Conservation (phyloP, 371 early-diverging fungal genomes). For the Basidiobolus meristosporus region DNA sequence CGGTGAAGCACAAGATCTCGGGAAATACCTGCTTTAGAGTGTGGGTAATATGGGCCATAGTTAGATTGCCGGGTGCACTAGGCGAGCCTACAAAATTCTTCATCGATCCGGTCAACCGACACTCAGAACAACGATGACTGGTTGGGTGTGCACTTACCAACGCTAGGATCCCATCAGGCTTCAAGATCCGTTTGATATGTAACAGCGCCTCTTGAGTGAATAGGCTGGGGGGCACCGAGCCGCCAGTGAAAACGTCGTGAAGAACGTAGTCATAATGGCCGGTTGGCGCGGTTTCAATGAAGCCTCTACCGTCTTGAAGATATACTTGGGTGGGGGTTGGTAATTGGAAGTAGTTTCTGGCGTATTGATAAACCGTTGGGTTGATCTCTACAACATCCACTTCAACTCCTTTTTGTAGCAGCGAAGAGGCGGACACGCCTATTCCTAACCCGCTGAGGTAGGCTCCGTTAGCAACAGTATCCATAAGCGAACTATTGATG, state of each 20-base stretch:
- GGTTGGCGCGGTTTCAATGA: conserved; percentile 19
- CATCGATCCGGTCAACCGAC: conserved; percentile 1
- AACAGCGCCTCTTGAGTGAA: conserved; percentile 44
- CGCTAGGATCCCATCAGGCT: conserved; percentile 52
- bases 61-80: conserved; percentile 11
- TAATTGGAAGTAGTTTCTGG: conserved; percentile 38
- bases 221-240: conserved; percentile 37
- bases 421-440: conserved; percentile 49
- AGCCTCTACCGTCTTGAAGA: conserved; percentile 48
- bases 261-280: conserved; percentile 50
- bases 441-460: conserved; percentile 46
- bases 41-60: conserved; percentile 20
- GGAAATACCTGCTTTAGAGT: conserved; percentile 29
- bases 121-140: background rate
- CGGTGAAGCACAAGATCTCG: conserved; percentile 29
- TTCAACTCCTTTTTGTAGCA: conserved; percentile 22
- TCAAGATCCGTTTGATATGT: conserved; percentile 32
- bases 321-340: conserved; percentile 21
- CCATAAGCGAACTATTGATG: background rate
- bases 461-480: background rate
- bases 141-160: conserved; percentile 15
- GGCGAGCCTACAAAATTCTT: conserved; percentile 39
- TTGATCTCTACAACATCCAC: conserved; percentile 68
- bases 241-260: conserved; percentile 82
- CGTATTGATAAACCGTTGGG: conserved; percentile 36